Percentiles rank a stretch among this genome's conserved stretches.
Conservation (phyloP, 768 basidiomycete genomes). For the Suillus decipiens region DNA sequence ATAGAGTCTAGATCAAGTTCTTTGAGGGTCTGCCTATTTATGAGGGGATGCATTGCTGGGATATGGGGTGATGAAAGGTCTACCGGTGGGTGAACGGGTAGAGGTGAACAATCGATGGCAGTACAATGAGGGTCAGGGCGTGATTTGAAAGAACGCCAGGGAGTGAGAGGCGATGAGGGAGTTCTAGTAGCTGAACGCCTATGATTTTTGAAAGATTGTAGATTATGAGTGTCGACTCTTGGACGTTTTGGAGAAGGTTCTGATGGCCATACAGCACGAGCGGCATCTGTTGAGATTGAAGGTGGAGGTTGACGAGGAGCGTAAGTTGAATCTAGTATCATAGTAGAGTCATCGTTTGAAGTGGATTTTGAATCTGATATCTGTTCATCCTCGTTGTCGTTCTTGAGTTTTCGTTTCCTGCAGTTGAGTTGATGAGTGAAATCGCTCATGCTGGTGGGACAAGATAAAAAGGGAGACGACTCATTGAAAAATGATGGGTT, state of each 20-base stretch:
- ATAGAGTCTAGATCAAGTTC: conserved; percentile 87
- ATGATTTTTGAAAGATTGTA: conserved; percentile 18
- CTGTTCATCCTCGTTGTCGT: conserved; percentile 48
- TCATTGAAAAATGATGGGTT: conserved; percentile 16
- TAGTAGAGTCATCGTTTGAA: conserved; percentile 30
- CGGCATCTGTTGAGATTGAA: conserved; percentile 33
- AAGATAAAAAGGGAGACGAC: conserved; percentile 12
- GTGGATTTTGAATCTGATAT: conserved; percentile 26
- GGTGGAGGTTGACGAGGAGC: conserved; percentile 40
- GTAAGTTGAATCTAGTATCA: conserved; percentile 35
- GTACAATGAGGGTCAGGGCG: conserved; percentile 23
- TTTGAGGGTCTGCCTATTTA: conserved; percentile 80
- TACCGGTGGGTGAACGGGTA: conserved; percentile 33
- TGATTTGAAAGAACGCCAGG: conserved; percentile 32
- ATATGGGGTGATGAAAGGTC: conserved; percentile 55
- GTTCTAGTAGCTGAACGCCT: conserved; percentile 18
- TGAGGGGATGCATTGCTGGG: conserved; percentile 70
- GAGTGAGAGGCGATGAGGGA: conserved; percentile 24
- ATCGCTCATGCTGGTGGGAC: conserved; percentile 52
- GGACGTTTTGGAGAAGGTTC: conserved; percentile 34
- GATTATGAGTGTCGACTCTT: conserved; percentile 28
- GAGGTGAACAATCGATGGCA: conserved; percentile 19
- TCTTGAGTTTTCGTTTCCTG: conserved; percentile 78
- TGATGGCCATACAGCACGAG: conserved; percentile 40
- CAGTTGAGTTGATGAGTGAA: conserved; percentile 55